phyloP scores from a whole-genome alignment of 192 early-diverging fungal genomes.

The Gonapodya prolifera region DNA sequence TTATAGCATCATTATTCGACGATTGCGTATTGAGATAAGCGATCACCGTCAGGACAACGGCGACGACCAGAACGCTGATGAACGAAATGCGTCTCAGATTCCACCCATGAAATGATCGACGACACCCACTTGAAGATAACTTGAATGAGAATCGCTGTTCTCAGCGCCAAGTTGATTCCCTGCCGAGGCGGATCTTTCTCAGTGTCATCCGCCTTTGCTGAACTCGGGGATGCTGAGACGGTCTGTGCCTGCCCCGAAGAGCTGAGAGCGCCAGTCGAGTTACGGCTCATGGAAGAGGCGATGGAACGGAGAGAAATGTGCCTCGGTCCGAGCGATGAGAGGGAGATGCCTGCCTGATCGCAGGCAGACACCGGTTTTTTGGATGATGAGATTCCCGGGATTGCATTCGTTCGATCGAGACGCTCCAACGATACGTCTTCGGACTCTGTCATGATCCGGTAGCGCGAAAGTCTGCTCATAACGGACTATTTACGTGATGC shows the following conservation, averaged over 20 bases:
- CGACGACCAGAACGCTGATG: not conserved
- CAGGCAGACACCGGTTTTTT: not conserved
- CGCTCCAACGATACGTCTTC: too few relatives aligned
- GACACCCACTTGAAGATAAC: not conserved
- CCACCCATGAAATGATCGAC: not conserved
- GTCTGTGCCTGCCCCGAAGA: not conserved
- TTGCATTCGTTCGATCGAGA: not conserved
- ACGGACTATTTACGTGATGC: too few relatives aligned
- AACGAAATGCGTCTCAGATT: not conserved
- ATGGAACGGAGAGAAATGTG: too few relatives aligned
- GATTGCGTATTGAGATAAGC: conserved; percentile 1
- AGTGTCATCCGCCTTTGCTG: not conserved
- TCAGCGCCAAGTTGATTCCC: not conserved
- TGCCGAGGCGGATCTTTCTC: not conserved
- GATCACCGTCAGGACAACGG: not conserved
- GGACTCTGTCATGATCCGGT: too few relatives aligned
- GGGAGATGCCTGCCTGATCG: not conserved
- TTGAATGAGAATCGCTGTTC: not conserved
- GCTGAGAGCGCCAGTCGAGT: not conserved
- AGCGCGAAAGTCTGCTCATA: too few relatives aligned
- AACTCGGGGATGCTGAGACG: not conserved
- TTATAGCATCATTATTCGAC: not conserved
- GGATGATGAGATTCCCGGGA: not conserved
- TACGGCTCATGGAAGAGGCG: not conserved
- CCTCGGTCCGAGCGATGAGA: not conserved